Evolutionary conservation across 2,329 filamentous ascomycete species (phyloP).

Genomic region (Beauveria medogensis): DNA sequence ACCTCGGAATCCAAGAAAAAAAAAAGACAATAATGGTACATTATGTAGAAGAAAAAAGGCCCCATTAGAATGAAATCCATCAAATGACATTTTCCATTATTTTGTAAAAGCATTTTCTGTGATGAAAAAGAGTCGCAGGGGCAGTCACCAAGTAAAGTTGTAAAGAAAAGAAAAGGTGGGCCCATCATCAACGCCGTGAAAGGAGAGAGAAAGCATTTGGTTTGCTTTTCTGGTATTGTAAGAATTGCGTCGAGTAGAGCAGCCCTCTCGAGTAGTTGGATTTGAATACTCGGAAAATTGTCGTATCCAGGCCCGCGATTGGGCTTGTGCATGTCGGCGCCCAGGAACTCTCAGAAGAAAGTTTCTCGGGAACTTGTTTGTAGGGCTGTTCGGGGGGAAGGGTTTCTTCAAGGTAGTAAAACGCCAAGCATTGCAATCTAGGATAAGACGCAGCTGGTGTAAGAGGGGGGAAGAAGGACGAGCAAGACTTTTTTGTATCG

Average conservation of each 20-base stretch:
- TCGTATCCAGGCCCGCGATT: no score
- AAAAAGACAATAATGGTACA: background rate
- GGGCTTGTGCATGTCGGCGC: no score
- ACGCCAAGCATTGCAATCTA: background rate
- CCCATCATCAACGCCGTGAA: background rate
- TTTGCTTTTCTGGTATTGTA: no score
- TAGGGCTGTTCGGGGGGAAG: no score
- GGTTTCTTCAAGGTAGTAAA: background rate
- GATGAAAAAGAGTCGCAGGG: background rate
- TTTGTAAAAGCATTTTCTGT: background rate
- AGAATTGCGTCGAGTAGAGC: no score
- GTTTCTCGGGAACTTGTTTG: no score
- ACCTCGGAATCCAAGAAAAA: background rate
- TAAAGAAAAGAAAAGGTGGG: background rate
- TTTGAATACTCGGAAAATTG: no score
- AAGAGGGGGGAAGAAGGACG: background rate
- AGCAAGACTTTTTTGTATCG: background rate
- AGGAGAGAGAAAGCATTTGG: no score
- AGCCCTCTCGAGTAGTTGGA: no score
- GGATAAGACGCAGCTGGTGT: background rate
- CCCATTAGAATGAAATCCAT: background rate
- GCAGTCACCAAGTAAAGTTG: background rate
- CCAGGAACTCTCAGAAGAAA: no score
- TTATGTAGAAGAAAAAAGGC: background rate
- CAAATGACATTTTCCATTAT: background rate